A percentile compares a stretch with the other conserved stretches of the same genome.
phyloP scores from a whole-genome alignment of 2,329 filamentous ascomycete species.

The Claviceps spartinae region DNA sequence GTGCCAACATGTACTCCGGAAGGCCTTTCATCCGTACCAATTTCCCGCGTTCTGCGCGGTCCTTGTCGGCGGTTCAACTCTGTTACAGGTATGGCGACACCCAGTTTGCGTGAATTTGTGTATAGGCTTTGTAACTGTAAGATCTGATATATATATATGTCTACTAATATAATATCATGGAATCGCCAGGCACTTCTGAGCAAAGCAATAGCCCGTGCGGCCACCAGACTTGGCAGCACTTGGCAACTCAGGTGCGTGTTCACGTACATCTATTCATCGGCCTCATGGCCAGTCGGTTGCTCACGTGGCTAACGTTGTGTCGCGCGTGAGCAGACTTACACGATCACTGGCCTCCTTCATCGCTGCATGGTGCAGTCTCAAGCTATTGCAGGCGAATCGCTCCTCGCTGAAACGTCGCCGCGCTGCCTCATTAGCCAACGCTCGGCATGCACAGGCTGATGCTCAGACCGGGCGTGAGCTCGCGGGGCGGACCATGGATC shows the following conservation, averaged over 20 bases:
- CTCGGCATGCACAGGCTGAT: not conserved
- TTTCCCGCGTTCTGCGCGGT: slow-evolving; percentile 51
- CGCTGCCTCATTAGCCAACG: slow-evolving; percentile 8
- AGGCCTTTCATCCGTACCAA: slow-evolving; percentile 39
- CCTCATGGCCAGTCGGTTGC: too few species aligned
- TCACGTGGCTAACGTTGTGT: too few species aligned
- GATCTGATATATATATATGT: too few species aligned
- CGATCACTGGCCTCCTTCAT: slow-evolving; percentile 46
- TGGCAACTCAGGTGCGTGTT: slow-evolving; percentile 15
- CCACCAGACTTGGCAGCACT: slow-evolving; percentile 12
- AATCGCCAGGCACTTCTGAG: slow-evolving; percentile 16
- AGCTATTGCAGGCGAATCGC: slow-evolving; percentile 42
- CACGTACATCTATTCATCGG: not conserved
- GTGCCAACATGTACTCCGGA: slow-evolving; percentile 28
- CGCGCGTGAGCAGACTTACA: slow-evolving; percentile 28
- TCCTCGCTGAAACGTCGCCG: slow-evolving; percentile 13
- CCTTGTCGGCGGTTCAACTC: slow-evolving; percentile 44
- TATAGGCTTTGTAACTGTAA: too few species aligned
- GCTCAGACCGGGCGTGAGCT: slow-evolving; percentile 11
- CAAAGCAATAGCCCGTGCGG: slow-evolving; percentile 15
- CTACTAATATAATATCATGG: slow-evolving; percentile 9
- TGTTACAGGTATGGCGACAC: slow-evolving; percentile 35
- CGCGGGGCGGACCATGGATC: slow-evolving; percentile 65
- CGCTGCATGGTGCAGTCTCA: slow-evolving; percentile 43
- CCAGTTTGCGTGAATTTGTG: not conserved